Percentiles rank a stretch among this genome's conserved stretches.
These are phyloP conservation scores for Chlamydomonas sp. DNA, from an alignment of 139 green algal genomes.

Conservation along the genomic window DNA sequence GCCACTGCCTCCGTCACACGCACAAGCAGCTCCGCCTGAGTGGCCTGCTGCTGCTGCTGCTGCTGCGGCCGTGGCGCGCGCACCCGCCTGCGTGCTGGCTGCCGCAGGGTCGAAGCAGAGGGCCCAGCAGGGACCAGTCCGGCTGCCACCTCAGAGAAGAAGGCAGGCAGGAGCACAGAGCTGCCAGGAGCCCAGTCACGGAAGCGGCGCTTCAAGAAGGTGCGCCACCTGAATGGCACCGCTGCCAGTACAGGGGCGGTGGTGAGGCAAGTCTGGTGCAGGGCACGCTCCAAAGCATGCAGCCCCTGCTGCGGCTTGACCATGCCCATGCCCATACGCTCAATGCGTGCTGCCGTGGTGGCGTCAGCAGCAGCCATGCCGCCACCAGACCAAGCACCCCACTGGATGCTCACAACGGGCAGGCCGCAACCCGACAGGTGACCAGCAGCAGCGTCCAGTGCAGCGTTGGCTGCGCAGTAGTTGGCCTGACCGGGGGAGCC, in stretches of 20 bases:
- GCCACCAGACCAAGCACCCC: slow-evolving; percentile 67
- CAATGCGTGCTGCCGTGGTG: slow-evolving; percentile 37
- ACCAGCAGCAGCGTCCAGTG: slow-evolving; percentile 40
- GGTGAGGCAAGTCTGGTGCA: neutral
- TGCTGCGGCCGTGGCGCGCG: no score
- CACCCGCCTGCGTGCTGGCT: neutral
- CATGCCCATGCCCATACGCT: slow-evolving; percentile 58
- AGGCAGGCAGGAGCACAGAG: no score
- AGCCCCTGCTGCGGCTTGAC: slow-evolving; percentile 50
- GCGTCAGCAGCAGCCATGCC: slow-evolving; percentile 56
- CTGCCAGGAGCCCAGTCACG: no score
- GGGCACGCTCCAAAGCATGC: slow-evolving; percentile 44
- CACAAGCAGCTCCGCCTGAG: neutral
- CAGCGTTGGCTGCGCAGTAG: slow-evolving; percentile 70
- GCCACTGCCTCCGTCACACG: slow-evolving; percentile 1
- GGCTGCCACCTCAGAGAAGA: neutral
- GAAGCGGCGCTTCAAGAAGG: slow-evolving; percentile 34
- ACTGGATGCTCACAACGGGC: slow-evolving; percentile 56
- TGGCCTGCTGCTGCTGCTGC: no score
- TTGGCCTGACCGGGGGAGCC: slow-evolving; percentile 69
- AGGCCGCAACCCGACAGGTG: neutral
- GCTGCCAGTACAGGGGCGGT: slow-evolving; percentile 27
- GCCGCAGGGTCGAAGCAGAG: neutral
- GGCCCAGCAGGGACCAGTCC: no score
- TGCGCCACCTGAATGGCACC: slow-evolving; percentile 55